Percentiles rank a stretch among this genome's conserved stretches.
Conservation (phyloP, 2,329 filamentous ascomycete genomes). For the Stagonosporopsis rhizophila region DNA sequence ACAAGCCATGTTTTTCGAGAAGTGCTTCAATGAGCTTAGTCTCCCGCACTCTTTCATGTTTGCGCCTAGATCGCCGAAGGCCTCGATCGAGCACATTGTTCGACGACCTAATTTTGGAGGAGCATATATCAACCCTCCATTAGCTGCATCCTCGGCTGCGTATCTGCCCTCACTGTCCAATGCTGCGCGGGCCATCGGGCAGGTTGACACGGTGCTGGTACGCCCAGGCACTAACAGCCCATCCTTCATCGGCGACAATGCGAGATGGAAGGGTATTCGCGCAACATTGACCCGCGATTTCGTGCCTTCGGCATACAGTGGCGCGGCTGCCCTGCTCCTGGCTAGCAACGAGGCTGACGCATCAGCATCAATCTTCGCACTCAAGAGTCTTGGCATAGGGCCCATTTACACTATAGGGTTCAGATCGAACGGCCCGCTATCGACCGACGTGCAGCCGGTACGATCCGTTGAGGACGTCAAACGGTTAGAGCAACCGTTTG, state of each 20-base stretch:
- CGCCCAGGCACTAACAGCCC: constrained; percentile 52
- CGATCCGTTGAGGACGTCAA: constrained; percentile 80
- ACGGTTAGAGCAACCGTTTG: constrained; percentile 78
- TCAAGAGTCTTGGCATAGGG: constrained; percentile 76
- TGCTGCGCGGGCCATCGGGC: constrained; percentile 78
- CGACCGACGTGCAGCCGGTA: constrained; percentile 69
- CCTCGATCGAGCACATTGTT: constrained; percentile 74
- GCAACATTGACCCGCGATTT: constrained; percentile 82
- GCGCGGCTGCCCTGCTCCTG: constrained; percentile 76
- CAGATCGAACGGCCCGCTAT: constrained; percentile 65
- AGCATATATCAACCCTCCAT: constrained; percentile 78
- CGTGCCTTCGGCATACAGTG: constrained; percentile 80
- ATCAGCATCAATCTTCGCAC: constrained; percentile 77
- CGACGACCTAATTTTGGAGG: constrained; percentile 80
- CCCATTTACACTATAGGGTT: constrained; percentile 88
- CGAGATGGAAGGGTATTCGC: constrained; percentile 84
- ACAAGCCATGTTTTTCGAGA: constrained; percentile 85
- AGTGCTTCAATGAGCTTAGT: constrained; percentile 67
- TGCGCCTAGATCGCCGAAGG: constrained; percentile 73
- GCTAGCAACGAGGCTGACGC: constrained; percentile 77
- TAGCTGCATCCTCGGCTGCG: constrained; percentile 60
- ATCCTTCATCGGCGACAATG: constrained; percentile 77
- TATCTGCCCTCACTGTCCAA: constrained; percentile 74
- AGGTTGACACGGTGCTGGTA: constrained; percentile 81
- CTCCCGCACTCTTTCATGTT: constrained; percentile 82